Evolutionary conservation across 2,329 filamentous ascomycete genomes (phyloP), one percentile per base, ranked within the genome.

Genomic region (Fonsecaea erecta): DNA sequence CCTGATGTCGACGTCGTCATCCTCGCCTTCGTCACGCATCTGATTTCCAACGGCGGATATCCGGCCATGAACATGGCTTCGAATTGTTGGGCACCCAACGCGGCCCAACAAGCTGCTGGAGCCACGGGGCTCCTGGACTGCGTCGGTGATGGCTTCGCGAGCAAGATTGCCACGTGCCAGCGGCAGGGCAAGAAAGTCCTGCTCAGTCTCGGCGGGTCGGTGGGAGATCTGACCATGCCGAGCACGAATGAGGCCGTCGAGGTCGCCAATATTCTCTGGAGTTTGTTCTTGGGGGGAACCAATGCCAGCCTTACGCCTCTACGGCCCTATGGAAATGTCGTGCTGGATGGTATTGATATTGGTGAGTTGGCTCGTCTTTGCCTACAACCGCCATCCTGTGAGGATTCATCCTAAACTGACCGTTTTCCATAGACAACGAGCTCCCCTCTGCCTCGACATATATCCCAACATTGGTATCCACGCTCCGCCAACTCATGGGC

Each of bases 261-360:
- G 55, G 82, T 84, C 63, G 83, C 83, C 3, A 76, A 83, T 60
- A 83, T 80, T 60, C 73, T 85, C 28, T 83, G 82, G 77, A 76
- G 76, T 64, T 77, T 82, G 2, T 85, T 84, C 66, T 82, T 83
- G 30, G 81, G 82, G 3, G 67, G 72, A 3, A 72, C 72, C 2
- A 79, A 77, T 75, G 62, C 69, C 24, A 64, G 56, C 30, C 68
- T 67, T 28, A 72, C 70, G n/a, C 74, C 76, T 57, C 79, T 81
- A 65, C 79, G 82, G 65, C 82, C 83, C 1, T 84, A 84, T 66
- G 79, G 79, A 0, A 72, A 79, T 63, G 76, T 75, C 37, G 71
- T 75, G 1, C 74, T 85, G 9, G 82, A 85, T 72, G 83, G 83
- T 3, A 84, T 84, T 62, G 83, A 85, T 71, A 78, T 85, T 57